Percentiles rank a stretch among this genome's conserved stretches.
phyloP scores from a whole-genome alignment of 495 filamentous ascomycete species.

The Barbatosphaeria neglecta region DNA sequence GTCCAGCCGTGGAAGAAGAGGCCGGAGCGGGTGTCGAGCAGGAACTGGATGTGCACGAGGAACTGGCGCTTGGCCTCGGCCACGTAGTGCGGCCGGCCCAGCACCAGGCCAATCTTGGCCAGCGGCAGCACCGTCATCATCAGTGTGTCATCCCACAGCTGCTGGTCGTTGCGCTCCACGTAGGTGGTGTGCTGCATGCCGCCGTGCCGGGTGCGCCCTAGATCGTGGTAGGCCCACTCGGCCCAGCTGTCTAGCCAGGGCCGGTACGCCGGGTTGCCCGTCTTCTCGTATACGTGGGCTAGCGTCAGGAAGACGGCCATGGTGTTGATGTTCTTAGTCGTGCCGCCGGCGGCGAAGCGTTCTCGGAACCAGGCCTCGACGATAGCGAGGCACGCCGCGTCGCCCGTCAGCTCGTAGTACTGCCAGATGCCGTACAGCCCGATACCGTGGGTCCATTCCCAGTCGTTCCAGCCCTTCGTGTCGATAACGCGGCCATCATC shows the following conservation, averaged over 20 bases:
- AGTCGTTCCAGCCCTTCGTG: slow-evolving; percentile 66
- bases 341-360: slow-evolving; percentile 54
- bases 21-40: slow-evolving; percentile 54
- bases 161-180: slow-evolving; percentile 48
- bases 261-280: slow-evolving; percentile 46
- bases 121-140: slow-evolving; percentile 75
- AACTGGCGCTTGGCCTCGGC: slow-evolving; percentile 64
- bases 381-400: slow-evolving; percentile 35
- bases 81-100: slow-evolving; percentile 54
- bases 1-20: slow-evolving; percentile 70
- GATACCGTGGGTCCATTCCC: slow-evolving; percentile 76
- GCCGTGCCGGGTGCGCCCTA: slow-evolving; percentile 54
- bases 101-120: slow-evolving; percentile 59
- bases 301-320: slow-evolving; percentile 64
- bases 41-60: slow-evolving; percentile 58
- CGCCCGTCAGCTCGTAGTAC: slow-evolving; percentile 55
- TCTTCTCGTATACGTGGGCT: slow-evolving; percentile 59
- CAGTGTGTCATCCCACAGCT: slow-evolving; percentile 68
- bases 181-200: slow-evolving; percentile 70
- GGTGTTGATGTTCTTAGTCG: slow-evolving; percentile 74
- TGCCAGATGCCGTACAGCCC: slow-evolving; percentile 70
- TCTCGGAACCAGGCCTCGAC: slow-evolving; percentile 59
- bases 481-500: slow-evolving; percentile 62
- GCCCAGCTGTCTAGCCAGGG: slow-evolving; percentile 65
- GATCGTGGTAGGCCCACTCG: slow-evolving; percentile 65